phyloP scores from a whole-genome alignment of 2,329 filamentous ascomycete species.

The Paecilomyces niveus region DNA sequence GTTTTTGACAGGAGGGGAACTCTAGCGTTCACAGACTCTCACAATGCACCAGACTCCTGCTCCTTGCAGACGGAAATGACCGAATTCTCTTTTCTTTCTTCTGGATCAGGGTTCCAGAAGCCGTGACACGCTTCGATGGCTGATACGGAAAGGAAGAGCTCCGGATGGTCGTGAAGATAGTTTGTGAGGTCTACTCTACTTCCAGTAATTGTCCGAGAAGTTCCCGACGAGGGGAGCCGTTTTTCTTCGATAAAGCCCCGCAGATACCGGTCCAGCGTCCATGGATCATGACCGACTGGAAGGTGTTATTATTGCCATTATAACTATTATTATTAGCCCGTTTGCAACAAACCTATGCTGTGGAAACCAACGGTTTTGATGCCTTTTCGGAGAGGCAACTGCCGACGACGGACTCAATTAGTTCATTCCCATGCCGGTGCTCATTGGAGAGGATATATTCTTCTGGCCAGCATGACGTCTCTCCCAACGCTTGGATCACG shows the following conservation, averaged over 20 bases:
- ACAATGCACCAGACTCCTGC: neutral
- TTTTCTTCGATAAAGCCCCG: neutral
- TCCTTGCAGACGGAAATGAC: neutral
- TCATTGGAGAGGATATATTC: neutral
- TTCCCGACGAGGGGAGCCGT: neutral
- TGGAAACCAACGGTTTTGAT: neutral
- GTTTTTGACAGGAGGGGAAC: neutral
- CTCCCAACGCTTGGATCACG: neutral
- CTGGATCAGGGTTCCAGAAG: neutral
- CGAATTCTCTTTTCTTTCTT: neutral
- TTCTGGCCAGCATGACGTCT: neutral
- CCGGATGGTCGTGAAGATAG: neutral
- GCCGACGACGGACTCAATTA: neutral
- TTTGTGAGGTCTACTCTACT: neutral
- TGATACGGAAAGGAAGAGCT: neutral
- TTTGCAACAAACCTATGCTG: neutral
- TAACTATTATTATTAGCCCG: neutral
- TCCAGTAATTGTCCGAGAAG: neutral
- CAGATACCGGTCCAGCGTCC: neutral
- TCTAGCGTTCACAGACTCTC: neutral
- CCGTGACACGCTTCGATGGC: neutral
- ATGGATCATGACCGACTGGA: neutral
- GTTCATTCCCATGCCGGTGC: neutral
- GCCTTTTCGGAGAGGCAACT: neutral
- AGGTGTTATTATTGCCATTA: neutral